Percentiles rank a stretch among this genome's conserved stretches.
Conservation (phyloP, 768 basidiomycete genomes). For the Trametes gibbosa region DNA sequence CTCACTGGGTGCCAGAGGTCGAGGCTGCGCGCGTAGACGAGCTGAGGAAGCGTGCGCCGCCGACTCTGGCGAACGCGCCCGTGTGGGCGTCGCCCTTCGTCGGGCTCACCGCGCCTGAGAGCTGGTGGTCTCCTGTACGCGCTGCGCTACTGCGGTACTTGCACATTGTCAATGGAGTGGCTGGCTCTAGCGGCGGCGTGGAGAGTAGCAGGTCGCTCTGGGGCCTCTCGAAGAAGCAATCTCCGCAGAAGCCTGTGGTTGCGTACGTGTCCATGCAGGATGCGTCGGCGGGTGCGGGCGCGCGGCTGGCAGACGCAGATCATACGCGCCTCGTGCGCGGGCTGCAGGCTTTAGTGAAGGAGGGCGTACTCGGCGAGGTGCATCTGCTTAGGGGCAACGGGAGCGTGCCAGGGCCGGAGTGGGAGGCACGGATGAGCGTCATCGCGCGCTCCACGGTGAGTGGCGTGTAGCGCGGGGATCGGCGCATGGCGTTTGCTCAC, state of each 20-base stretch:
- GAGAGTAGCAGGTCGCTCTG: conserved; percentile 34
- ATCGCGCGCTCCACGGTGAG: conserved; percentile 68
- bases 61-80: conserved; percentile 32
- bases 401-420: conserved; percentile 38
- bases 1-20: conserved; percentile 14
- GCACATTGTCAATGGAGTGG: conserved; percentile 38
- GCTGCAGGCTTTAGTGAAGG: conserved; percentile 48
- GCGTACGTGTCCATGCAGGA: conserved; percentile 69
- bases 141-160: conserved; percentile 36
- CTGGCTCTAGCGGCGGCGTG: conserved; percentile 42
- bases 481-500: conserved; percentile 4
- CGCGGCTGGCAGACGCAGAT: conserved; percentile 51
- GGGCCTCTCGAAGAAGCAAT: conserved; percentile 22
- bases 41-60: conserved; percentile 16
- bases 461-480: conserved; percentile 1
- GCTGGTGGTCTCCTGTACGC: conserved; percentile 64
- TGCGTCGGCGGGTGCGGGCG: conserved; percentile 38
- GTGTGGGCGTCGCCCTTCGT: conserved; percentile 44
- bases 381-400: conserved; percentile 48
- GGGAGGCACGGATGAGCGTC: conserved; percentile 62
- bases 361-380: conserved; percentile 48
- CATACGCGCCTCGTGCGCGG: conserved; percentile 61
- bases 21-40: conserved; percentile 8
- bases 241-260: conserved; percentile 44
- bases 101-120: conserved; percentile 40